These are phyloP conservation scores for Cryptococcus jaspeensis DNA, from an alignment of 1,284 basidiomycete genomes.

Conservation along the genomic window DNA sequence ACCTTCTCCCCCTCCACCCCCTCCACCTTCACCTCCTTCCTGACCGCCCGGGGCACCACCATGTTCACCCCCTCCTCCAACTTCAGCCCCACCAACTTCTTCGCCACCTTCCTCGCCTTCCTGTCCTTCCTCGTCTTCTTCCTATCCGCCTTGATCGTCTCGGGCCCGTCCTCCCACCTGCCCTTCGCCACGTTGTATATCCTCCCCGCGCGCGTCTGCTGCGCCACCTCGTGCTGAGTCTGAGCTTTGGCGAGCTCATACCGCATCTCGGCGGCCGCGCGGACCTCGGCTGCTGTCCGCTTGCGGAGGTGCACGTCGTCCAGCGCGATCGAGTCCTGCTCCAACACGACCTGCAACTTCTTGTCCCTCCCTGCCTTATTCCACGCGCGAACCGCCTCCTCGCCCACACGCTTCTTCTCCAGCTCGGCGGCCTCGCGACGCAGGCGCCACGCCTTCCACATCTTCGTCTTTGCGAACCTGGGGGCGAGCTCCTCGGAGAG, in stretches of 20 bases:
- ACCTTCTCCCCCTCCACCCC: not conserved
- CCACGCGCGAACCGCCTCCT: constrained; percentile 37
- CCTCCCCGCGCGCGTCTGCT: constrained; percentile 19
- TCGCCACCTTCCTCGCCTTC: constrained; percentile 18
- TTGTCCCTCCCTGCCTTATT: constrained; percentile 39
- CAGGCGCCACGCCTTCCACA: constrained; percentile 33
- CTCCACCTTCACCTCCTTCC: not conserved
- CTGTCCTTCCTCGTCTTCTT: constrained; percentile 21
- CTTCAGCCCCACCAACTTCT: constrained; percentile 24
- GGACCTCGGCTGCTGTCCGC: constrained; percentile 44
- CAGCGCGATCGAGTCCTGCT: constrained; percentile 28
- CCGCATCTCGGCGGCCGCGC: constrained; percentile 35
- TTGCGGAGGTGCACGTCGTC: constrained; percentile 38
- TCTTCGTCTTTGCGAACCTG: constrained; percentile 44
- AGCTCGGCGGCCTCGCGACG: constrained; percentile 28
- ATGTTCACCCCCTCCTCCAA: constrained; percentile 29
- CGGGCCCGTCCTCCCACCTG: constrained; percentile 25
- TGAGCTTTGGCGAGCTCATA: constrained; percentile 30
- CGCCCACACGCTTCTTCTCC: constrained; percentile 21
- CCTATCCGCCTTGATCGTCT: constrained; percentile 15
- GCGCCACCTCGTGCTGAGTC: constrained; percentile 18
- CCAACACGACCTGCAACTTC: constrained; percentile 30
- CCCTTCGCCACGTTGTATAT: constrained; percentile 17
- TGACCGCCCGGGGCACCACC: constrained; percentile 25
- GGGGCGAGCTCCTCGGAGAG: constrained; percentile 48